Conservation (phyloP, 2,329 filamentous ascomycete genomes). For the Scortechinia acanthostroma region DNA sequence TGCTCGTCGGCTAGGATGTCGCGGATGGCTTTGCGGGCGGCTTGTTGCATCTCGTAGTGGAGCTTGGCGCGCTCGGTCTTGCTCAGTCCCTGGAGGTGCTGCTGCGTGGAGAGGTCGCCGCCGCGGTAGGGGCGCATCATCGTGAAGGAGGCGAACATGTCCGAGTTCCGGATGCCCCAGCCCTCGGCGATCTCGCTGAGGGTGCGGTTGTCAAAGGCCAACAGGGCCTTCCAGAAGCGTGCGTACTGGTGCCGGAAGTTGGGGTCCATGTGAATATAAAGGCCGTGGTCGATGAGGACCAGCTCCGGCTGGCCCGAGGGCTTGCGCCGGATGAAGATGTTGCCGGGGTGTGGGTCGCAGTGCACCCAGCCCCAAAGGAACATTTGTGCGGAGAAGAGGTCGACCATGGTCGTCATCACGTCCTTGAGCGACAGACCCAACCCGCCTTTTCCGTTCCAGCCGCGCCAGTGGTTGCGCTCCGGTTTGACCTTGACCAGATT, state of each 20-base stretch:
- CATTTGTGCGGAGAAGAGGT: conserved; percentile 94
- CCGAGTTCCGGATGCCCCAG: conserved; percentile 85
- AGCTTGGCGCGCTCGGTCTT: conserved; percentile 46
- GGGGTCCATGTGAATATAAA: conserved; percentile 86
- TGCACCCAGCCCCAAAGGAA: conserved; percentile 95
- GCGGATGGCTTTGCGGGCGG: conserved; percentile 56
- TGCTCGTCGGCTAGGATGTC: conserved; percentile 62
- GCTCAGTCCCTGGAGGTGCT: conserved; percentile 43
- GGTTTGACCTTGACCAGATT: conserved; percentile 66
- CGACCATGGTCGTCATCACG: conserved; percentile 94
- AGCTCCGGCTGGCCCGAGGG: conserved; percentile 79
- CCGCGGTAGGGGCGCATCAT: conserved; percentile 86
- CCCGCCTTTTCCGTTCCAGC: conserved; percentile 66
- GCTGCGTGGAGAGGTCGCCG: conserved; percentile 62
- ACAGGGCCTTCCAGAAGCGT: conserved; percentile 84
- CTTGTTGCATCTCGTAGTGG: conserved; percentile 72
- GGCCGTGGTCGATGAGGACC: conserved; percentile 91
- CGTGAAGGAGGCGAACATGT: conserved; percentile 86
- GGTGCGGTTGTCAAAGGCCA: conserved; percentile 85
- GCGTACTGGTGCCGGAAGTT: conserved; percentile 81
- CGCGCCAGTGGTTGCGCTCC: conserved; percentile 72
- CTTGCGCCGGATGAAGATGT: conserved; percentile 86
- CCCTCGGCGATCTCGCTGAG: conserved; percentile 64
- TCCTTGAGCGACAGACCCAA: conserved; percentile 76
- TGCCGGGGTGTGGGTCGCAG: conserved; percentile 94